Evolutionary conservation across 208 protist genomes (phyloP).

Genomic region (Leishmania tropica): DNA sequence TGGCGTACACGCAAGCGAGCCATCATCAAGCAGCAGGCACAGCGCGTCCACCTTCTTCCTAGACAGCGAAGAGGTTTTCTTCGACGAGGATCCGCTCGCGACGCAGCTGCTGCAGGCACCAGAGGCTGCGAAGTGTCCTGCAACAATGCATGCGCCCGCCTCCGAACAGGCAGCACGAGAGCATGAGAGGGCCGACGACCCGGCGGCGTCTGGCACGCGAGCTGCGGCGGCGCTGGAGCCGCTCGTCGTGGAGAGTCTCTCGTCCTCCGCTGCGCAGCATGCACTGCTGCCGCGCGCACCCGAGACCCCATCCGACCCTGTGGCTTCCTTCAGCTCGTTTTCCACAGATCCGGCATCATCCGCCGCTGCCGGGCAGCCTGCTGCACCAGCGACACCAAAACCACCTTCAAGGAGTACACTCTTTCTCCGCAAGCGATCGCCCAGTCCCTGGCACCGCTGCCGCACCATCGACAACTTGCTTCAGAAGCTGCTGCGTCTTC

Average conservation of each 20-base stretch:
- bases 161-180: background rate
- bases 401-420: background rate
- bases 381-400: too few relatives aligned
- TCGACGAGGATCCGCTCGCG: slow-evolving; percentile 30
- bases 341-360: background rate
- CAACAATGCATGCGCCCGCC: background rate
- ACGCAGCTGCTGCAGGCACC: background rate
- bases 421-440: background rate
- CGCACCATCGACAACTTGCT: slow-evolving; percentile 9
- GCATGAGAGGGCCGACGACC: background rate
- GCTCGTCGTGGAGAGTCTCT: background rate
- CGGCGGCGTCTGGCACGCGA: background rate
- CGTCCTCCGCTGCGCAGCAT: background rate
- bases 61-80: slow-evolving; percentile 23
- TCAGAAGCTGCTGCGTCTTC: slow-evolving; percentile 7
- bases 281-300: background rate
- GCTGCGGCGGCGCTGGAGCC: background rate
- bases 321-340: background rate
- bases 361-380: background rate
- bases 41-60: background rate
- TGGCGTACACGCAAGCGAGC: background rate
- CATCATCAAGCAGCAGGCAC: background rate
- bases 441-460: background rate
- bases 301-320: background rate
- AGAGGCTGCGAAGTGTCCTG: background rate